Conservation (phyloP, 2,329 filamentous ascomycete genomes). For the Thermoascus crustaceus region DNA sequence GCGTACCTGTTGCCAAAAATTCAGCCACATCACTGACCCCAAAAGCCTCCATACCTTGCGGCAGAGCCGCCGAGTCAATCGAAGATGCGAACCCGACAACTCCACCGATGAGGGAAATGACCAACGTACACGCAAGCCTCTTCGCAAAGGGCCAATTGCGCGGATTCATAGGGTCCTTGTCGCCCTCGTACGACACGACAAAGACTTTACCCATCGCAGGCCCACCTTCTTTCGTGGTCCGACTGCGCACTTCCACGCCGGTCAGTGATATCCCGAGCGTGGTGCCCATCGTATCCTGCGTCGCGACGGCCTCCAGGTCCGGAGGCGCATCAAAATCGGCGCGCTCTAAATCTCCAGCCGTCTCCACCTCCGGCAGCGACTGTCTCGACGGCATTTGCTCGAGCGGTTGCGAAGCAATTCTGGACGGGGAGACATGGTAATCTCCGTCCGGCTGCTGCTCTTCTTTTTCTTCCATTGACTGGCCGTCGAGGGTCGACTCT, state of each 20-base stretch:
- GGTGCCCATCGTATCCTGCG: slow-evolving; percentile 13
- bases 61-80: slow-evolving; percentile 42
- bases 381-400: neutral
- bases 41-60: slow-evolving; percentile 33
- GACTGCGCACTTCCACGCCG: slow-evolving; percentile 16
- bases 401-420: slow-evolving; percentile 3
- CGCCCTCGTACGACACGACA: slow-evolving; percentile 33
- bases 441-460: slow-evolving; percentile 6
- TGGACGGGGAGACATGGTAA: neutral
- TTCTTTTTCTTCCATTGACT: slow-evolving; percentile 1
- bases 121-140: slow-evolving; percentile 26
- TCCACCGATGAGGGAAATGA: slow-evolving; percentile 36
- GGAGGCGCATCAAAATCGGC: slow-evolving; percentile 8
- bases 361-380: neutral
- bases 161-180: slow-evolving; percentile 38
- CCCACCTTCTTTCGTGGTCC: slow-evolving; percentile 12
- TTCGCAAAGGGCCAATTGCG: slow-evolving; percentile 34
- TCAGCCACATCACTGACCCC: slow-evolving; percentile 38
- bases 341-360: slow-evolving; percentile 7
- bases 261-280: slow-evolving; percentile 16
- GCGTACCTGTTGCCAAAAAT: slow-evolving; percentile 36
- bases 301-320: slow-evolving; percentile 11
- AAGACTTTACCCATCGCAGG: slow-evolving; percentile 28
- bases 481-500: neutral
- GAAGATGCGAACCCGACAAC: slow-evolving; percentile 42